These are phyloP conservation scores for Tolypocladium nubicola DNA, from an alignment of 2,329 filamentous ascomycete genomes.

Conservation along the genomic window DNA sequence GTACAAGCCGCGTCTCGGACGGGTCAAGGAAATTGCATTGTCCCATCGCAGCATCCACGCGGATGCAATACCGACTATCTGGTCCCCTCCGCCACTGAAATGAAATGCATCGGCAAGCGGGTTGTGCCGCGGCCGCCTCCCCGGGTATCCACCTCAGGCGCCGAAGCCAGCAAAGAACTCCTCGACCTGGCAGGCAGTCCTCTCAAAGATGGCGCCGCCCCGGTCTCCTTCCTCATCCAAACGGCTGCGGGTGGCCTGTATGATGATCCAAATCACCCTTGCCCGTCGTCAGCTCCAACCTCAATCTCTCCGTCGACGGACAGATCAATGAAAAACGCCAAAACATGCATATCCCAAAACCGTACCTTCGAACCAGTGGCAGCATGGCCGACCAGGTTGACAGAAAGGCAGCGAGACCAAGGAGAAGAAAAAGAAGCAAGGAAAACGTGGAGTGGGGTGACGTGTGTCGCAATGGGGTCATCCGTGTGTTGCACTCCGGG, in stretches of 20 bases:
- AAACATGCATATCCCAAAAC: conserved; percentile 1
- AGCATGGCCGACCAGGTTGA: background rate
- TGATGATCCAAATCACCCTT: background rate
- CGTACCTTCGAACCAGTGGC: background rate
- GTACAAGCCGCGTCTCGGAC: background rate
- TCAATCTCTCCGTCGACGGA: background rate
- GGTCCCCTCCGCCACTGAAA: background rate
- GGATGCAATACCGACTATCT: background rate
- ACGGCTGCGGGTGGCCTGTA: background rate
- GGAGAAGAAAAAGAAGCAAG: conserved; percentile 8
- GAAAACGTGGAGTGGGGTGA: conserved; percentile 27
- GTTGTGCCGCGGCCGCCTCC: background rate
- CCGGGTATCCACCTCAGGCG: background rate
- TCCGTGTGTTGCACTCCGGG: conserved; percentile 27
- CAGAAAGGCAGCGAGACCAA: conserved; percentile 6
- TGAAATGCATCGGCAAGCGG: background rate
- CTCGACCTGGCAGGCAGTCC: background rate
- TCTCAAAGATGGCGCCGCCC: background rate
- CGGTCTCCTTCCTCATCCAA: background rate
- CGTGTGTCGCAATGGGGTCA: conserved; percentile 18
- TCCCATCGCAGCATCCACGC: background rate
- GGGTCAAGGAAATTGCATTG: background rate
- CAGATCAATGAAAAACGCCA: background rate
- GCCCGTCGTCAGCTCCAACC: background rate
- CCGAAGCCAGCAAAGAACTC: background rate